Base-by-base conservation (phyloP, 148 eudicot species). In the Selenicereus undatus region DNA sequence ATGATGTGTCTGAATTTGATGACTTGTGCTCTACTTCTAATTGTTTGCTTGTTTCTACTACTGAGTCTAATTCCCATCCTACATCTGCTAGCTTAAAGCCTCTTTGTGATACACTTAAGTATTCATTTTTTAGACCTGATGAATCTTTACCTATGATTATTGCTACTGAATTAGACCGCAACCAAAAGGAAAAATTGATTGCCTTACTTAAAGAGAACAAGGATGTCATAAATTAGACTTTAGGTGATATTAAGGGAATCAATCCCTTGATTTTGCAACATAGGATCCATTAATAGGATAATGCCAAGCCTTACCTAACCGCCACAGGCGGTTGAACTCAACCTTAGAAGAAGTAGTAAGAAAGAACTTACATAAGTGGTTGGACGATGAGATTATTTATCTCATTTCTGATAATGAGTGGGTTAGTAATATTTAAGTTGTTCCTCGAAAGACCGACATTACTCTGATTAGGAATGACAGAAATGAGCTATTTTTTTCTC, bases 401-500 rank as follows among this genome's bases (percentile, higher is more conserved):
- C 29, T 51, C 0, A 79, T 79, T 35, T 27, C 51, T 16, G 26
- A 71, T 79, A 42, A 26, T 24, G 43, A 71, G 42, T 79, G 58
- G 76, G 76, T 71, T 5, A 52, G 42, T 29, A 66, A 26, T 18
- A 0, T 51, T 35, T 48, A 71, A 24, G 76, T 79, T 18, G 69
- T 79, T 17, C 76, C 68, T 43, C 71, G 71, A 18, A 79, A 79
- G 26, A 68, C 50, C 3, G 76, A 66, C 0, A 51, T 71, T 22
- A 71, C 54, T 5, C 76, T 79, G 1, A 45, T 79, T 11, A n/a
- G 8, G 11, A 79, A 71, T 79, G 75, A 79, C 2, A 79, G 71
- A 0, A 51, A 51, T 36, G 39, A 36, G 39, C 39, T 36, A 36
- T 2, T 36, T 4, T 36, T 4, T 2, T 2, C 39, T 36, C 4